Percentiles rank a stretch among this genome's conserved stretches.
These are phyloP conservation scores for Aspergillus floridensis DNA, from an alignment of 2,329 filamentous ascomycete species.

Conservation along the genomic window DNA sequence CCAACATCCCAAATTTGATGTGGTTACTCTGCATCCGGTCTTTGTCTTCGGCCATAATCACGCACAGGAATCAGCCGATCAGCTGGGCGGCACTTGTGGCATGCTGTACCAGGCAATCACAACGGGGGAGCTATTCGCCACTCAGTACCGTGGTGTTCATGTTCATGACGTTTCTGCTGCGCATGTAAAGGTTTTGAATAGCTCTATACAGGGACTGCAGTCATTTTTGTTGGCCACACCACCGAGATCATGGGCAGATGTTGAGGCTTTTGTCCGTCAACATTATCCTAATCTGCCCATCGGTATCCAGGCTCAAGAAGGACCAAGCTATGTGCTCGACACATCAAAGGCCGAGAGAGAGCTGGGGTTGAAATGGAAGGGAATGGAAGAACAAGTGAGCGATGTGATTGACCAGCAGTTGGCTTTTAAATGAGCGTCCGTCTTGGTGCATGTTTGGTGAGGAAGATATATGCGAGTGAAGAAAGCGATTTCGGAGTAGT, in stretches of 20 bases:
- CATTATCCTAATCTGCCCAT: background rate
- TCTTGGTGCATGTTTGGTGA: background rate
- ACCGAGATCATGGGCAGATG: background rate
- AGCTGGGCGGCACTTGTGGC: background rate
- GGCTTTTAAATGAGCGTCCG: background rate
- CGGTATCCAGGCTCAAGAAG: background rate
- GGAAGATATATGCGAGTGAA: background rate
- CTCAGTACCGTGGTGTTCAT: background rate
- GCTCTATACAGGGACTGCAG: background rate
- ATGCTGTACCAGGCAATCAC: background rate
- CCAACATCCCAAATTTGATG: background rate
- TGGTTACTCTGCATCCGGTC: slow-evolving; percentile 1
- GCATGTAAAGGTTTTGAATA: background rate
- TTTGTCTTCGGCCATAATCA: background rate
- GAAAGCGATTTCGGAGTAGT: too few relatives aligned
- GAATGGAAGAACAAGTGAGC: background rate
- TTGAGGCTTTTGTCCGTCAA: background rate
- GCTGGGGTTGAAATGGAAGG: background rate
- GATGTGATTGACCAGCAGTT: background rate
- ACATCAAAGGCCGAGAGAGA: background rate
- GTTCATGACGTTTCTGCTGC: background rate
- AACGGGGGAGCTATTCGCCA: background rate
- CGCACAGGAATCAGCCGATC: background rate
- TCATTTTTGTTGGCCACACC: background rate
- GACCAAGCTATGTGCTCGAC: background rate